phyloP scores from a whole-genome alignment of 2,329 filamentous ascomycete species.

The Diaporthe longicolla region DNA sequence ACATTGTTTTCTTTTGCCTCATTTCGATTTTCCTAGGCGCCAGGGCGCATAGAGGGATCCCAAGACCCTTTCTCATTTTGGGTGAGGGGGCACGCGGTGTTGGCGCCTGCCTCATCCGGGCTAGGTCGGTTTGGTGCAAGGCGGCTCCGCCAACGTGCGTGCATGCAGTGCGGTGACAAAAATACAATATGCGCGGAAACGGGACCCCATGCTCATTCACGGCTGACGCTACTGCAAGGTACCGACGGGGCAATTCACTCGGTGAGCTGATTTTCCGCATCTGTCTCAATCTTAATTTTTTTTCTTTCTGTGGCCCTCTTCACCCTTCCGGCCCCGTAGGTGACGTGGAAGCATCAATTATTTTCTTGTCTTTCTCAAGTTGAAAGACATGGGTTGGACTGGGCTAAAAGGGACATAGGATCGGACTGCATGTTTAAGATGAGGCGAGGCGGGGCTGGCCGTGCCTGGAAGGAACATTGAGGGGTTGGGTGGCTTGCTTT shows the following conservation, averaged over 20 bases:
- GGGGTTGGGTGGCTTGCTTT: neutral
- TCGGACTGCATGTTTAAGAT: neutral
- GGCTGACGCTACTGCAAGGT: constrained; percentile 21
- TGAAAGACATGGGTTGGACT: neutral
- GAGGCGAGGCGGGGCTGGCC: neutral
- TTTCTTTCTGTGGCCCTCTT: too few species aligned
- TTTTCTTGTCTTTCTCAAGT: too few species aligned
- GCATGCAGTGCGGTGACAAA: neutral
- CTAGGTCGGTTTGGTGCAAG: neutral
- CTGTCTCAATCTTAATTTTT: too few species aligned
- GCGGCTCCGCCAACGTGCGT: constrained; percentile 15
- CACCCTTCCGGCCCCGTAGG: too few species aligned
- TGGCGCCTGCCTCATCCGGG: constrained; percentile 20
- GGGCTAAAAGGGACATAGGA: neutral
- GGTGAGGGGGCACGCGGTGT: neutral
- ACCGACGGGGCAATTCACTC: neutral
- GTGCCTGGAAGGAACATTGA: neutral
- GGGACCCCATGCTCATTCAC: neutral
- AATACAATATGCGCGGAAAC: neutral
- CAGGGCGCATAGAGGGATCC: neutral
- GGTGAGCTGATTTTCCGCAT: too few species aligned
- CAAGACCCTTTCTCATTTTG: constrained; percentile 30
- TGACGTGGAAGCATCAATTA: too few species aligned
- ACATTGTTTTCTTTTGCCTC: neutral
- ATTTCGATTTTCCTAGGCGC: constrained; percentile 10